These are phyloP conservation scores for Cinnamomum micranthum DNA, from an alignment of 164 flowering plant species.

Conservation along the genomic window DNA sequence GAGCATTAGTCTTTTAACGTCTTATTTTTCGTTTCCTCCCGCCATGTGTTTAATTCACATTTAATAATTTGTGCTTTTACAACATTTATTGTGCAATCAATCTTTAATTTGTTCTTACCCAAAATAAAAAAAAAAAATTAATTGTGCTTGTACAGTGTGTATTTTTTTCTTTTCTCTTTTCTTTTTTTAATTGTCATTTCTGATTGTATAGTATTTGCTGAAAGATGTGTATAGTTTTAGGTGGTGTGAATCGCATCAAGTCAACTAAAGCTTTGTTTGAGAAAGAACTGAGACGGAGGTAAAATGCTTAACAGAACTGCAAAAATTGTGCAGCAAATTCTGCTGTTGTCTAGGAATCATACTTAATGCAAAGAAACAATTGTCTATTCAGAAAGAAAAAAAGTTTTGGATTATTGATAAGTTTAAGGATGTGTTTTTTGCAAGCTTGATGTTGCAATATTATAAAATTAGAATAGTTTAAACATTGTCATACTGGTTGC, in stretches of 20 bases:
- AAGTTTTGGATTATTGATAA: too few species aligned
- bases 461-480: too few species aligned
- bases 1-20: neutral
- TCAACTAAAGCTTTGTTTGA: neutral
- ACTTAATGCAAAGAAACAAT: neutral
- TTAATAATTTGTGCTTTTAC: neutral
- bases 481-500: too few species aligned
- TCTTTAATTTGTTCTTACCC: too few species aligned
- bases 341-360: neutral
- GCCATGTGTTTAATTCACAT: neutral
- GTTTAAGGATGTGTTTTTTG: too few species aligned
- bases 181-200: neutral
- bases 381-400: too few species aligned
- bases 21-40: neutral
- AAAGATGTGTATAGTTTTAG: neutral
- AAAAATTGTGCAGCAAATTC: neutral
- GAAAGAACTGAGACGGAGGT: neutral
- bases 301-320: neutral
- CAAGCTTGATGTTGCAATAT: too few species aligned
- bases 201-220: too few species aligned
- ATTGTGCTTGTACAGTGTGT: neutral
- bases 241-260: neutral
- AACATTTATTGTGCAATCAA: neutral
- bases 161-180: too few species aligned
- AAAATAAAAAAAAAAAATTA: too few species aligned